Conservation (phyloP, 768 basidiomycete species). For the Collybia nuda region DNA sequence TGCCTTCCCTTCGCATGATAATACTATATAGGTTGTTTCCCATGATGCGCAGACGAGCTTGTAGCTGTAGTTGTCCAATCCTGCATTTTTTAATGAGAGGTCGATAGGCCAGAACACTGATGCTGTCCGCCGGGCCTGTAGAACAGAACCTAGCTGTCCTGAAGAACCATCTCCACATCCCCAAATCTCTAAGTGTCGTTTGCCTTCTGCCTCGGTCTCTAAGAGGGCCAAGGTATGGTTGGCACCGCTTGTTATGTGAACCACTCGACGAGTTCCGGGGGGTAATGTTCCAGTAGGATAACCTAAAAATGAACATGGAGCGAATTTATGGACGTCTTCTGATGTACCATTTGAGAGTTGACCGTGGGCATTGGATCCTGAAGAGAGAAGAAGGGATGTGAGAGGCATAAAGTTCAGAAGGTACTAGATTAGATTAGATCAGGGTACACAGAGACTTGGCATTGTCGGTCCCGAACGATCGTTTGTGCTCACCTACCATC, state of each 20-base stretch:
- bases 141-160: constrained; percentile 68
- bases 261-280: constrained; percentile 28
- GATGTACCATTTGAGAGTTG: constrained; percentile 45
- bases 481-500: no score
- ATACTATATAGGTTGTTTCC: constrained; percentile 80
- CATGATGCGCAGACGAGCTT: constrained; percentile 66
- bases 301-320: constrained; percentile 36
- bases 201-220: constrained; percentile 22
- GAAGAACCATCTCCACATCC: constrained; percentile 69
- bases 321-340: constrained; percentile 47
- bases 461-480: no score
- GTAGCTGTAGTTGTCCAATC: constrained; percentile 40
- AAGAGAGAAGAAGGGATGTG: constrained; percentile 15
- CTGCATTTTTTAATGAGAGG: constrained; percentile 33
- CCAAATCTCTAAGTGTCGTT: constrained; percentile 49
- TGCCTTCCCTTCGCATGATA: constrained; percentile 37
- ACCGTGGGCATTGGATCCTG: constrained; percentile 49
- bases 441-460: no score
- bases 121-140: constrained; percentile 13
- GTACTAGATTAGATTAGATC: constrained; percentile 10
- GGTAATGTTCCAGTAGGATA: constrained; percentile 28
- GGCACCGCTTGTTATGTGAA: constrained; percentile 65
- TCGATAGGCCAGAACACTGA: constrained; percentile 49
- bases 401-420: not conserved
- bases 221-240: constrained; percentile 79